Conservation (phyloP, 164 flowering plant genomes). For the Umbilicus rupestris region DNA sequence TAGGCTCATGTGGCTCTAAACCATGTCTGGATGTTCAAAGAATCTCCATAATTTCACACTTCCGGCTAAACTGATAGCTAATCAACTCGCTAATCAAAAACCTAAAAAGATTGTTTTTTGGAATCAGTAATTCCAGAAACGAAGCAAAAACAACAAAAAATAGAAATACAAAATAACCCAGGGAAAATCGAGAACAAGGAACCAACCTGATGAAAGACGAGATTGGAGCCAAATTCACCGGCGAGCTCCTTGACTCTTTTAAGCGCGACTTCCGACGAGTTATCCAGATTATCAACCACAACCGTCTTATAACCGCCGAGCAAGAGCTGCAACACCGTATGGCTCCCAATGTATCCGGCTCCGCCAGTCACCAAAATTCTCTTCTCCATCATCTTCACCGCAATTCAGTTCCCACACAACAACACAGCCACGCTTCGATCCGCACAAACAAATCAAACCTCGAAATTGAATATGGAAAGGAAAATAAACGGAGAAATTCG, state of each 20-base stretch:
- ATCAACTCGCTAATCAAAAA: neutral
- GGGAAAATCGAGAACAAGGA: neutral
- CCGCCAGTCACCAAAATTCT: slow-evolving; percentile 89
- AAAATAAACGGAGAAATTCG: neutral
- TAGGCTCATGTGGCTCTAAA: neutral
- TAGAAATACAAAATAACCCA: neutral
- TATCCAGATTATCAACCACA: slow-evolving; percentile 78
- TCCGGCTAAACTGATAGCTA: neutral
- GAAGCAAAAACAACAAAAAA: neutral
- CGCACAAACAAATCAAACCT: too few relatives aligned
- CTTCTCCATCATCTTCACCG: slow-evolving; percentile 20
- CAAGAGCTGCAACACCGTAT: slow-evolving; percentile 82
- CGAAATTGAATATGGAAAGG: too few relatives aligned
- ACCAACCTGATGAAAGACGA: slow-evolving; percentile 62
- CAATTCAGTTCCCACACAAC: neutral
- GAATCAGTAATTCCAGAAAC: neutral
- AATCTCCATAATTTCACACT: neutral
- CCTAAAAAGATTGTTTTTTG: neutral
- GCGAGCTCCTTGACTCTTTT: slow-evolving; percentile 61
- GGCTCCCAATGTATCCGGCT: slow-evolving; percentile 93
- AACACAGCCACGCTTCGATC: neutral
- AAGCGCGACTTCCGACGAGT: slow-evolving; percentile 60
- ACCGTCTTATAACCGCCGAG: slow-evolving; percentile 53
- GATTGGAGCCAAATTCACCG: slow-evolving; percentile 49
- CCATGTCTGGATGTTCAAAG: neutral